A percentile compares a stretch with the other conserved stretches of the same genome.
These are phyloP conservation scores for Kazachstania kunashirensis DNA, from an alignment of 805 yeast genomes.

Conservation along the genomic window DNA sequence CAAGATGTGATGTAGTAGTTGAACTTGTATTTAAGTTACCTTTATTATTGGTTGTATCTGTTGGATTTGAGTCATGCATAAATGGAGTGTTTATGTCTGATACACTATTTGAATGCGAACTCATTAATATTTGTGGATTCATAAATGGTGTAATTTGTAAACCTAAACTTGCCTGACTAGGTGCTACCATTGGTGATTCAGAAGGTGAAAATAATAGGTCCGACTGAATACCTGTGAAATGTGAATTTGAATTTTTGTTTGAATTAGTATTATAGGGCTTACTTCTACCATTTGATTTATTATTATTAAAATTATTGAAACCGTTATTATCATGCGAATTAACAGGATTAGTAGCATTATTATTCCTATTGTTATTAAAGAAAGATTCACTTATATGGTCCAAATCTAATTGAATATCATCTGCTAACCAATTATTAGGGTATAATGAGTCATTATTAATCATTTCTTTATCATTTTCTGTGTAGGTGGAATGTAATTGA, in stretches of 20 bases:
- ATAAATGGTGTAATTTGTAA: conserved; percentile 11
- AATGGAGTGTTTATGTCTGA: conserved; percentile 5
- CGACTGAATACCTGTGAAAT: not conserved
- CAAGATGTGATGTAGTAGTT: conserved; percentile 1
- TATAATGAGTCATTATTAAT: not conserved
- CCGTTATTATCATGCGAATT: not conserved
- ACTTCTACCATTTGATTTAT: not conserved
- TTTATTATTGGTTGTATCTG: not conserved
- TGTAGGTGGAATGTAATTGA: not conserved
- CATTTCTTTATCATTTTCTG: not conserved
- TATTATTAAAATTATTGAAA: not conserved
- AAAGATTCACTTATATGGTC: conserved; percentile 7
- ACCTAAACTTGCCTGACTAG: conserved; percentile 3
- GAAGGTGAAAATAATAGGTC: conserved; percentile 8
- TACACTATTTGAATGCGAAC: not conserved
- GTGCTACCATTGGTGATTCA: conserved; percentile 9
- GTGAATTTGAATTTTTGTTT: too few relatives aligned
- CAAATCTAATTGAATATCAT: conserved; percentile 8
- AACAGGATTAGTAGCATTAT: not conserved
- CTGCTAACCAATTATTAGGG: conserved; percentile 5
- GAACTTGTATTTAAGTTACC: not conserved
- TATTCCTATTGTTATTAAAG: not conserved
- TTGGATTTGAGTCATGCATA: not conserved
- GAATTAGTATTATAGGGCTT: too few relatives aligned
- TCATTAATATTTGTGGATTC: conserved; percentile 7